Evolutionary conservation across 1,139 yeast species (phyloP).

Genomic region (Geotrichum bryndzae): DNA sequence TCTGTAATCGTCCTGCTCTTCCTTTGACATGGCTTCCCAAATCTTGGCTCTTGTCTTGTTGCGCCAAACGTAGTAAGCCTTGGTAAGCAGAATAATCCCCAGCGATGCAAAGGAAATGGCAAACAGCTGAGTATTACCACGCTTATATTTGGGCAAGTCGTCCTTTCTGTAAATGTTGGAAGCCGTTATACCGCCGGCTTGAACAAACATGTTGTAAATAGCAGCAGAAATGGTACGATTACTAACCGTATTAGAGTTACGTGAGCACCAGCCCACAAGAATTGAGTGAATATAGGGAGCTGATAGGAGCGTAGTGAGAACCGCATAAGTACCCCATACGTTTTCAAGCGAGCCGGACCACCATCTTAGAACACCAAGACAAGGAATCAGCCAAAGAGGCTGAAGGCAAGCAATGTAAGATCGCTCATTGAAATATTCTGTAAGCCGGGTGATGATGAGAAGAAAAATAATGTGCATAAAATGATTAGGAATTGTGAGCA

Average conservation of each 20-base stretch:
- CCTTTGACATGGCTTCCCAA: conserved; percentile 46
- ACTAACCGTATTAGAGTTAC: conserved; percentile 55
- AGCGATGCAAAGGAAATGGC: conserved; percentile 35
- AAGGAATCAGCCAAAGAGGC: conserved; percentile 40
- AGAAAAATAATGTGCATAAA: conserved; percentile 40
- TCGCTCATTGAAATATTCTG: conserved; percentile 43
- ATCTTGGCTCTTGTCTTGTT: conserved; percentile 41
- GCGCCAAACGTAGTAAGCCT: conserved; percentile 42
- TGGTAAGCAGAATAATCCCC: conserved; percentile 22
- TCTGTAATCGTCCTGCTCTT: conserved; percentile 43
- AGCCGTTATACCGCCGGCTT: conserved; percentile 47
- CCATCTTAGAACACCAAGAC: conserved; percentile 43
- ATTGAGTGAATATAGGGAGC: conserved; percentile 47
- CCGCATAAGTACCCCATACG: conserved; percentile 48
- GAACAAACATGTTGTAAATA: conserved; percentile 56
- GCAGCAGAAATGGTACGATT: conserved; percentile 58
- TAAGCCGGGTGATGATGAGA: conserved; percentile 34
- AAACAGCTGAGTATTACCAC: conserved; percentile 48
- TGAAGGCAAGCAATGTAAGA: conserved; percentile 25
- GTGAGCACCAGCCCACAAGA: conserved; percentile 54
- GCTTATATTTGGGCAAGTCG: conserved; percentile 53
- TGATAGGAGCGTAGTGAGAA: conserved; percentile 43
- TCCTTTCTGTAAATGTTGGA: conserved; percentile 50
- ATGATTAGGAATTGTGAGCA: conserved; percentile 48
- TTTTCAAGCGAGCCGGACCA: conserved; percentile 44